Evolutionary conservation across 202 grass and related monocot species (phyloP).

Genomic region (Schoenoplectus triqueter): DNA sequence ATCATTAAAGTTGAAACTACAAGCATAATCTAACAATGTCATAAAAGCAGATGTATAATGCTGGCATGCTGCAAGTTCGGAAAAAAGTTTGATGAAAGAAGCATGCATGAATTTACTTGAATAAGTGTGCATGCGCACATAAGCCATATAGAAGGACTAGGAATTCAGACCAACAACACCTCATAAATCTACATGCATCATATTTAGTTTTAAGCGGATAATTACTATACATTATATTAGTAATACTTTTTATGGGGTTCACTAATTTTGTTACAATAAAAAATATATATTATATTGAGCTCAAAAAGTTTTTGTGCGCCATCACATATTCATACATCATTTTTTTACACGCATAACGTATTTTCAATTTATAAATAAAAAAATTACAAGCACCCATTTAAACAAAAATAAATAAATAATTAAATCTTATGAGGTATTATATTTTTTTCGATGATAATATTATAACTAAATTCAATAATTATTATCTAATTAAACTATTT

Average conservation of each 20-base stretch:
- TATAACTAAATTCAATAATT: no score
- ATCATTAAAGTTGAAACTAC: background rate
- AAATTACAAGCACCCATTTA: no score
- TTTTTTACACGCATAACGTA: no score
- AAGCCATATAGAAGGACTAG: background rate
- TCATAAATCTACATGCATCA: background rate
- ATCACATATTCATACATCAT: no score
- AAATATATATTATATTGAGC: no score
- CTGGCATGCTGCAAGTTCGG: background rate
- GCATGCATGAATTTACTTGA: background rate
- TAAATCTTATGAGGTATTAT: no score
- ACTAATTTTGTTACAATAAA: no score
- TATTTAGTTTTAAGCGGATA: background rate
- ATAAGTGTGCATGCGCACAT: background rate
- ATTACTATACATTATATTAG: background rate
- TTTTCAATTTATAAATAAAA: no score
- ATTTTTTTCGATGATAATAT: no score
- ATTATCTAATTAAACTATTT: no score
- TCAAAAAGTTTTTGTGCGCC: no score
- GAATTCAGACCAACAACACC: background rate
- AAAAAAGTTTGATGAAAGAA: background rate
- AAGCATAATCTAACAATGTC: background rate
- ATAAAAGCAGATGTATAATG: background rate
- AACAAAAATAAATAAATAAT: no score
- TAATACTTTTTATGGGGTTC: background rate